Evolutionary conservation across 495 filamentous ascomycete species (phyloP).

Genomic region (Daldinia decipiens): DNA sequence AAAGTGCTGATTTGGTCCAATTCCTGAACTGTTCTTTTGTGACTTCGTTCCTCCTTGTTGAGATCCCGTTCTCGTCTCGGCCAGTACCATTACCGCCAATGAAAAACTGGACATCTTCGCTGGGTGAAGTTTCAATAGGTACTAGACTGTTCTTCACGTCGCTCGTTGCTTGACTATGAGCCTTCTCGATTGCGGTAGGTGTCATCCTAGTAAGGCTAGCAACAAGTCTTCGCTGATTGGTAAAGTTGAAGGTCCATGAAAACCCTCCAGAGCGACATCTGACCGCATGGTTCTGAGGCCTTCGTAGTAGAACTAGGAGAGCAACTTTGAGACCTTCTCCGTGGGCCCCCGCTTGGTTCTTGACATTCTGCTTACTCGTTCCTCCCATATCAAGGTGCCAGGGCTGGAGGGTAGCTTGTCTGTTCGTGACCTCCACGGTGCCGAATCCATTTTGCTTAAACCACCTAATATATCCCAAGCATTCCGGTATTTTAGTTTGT

Average conservation of each 20-base stretch:
- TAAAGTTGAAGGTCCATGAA: neutral
- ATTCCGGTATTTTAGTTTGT: neutral
- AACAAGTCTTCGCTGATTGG: neutral
- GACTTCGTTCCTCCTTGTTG: neutral
- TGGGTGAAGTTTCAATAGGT: neutral
- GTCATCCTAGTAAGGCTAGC: neutral
- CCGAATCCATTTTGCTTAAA: neutral
- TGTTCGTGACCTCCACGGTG: neutral
- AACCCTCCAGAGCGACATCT: neutral
- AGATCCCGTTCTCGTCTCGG: neutral
- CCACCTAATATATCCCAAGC: neutral
- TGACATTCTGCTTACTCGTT: neutral
- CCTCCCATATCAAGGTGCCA: constrained; percentile 1
- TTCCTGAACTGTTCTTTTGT: neutral
- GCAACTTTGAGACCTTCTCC: neutral
- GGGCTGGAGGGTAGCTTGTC: neutral
- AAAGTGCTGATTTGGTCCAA: neutral
- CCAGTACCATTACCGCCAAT: neutral
- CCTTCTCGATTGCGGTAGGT: neutral
- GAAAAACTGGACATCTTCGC: neutral
- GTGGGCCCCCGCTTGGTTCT: neutral
- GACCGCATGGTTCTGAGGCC: neutral
- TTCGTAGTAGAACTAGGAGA: neutral
- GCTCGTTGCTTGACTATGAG: neutral
- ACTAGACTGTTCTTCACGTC: neutral